Evolutionary conservation across 1,284 basidiomycete species (phyloP).

Genomic region (Chondrostereum purpureum): DNA sequence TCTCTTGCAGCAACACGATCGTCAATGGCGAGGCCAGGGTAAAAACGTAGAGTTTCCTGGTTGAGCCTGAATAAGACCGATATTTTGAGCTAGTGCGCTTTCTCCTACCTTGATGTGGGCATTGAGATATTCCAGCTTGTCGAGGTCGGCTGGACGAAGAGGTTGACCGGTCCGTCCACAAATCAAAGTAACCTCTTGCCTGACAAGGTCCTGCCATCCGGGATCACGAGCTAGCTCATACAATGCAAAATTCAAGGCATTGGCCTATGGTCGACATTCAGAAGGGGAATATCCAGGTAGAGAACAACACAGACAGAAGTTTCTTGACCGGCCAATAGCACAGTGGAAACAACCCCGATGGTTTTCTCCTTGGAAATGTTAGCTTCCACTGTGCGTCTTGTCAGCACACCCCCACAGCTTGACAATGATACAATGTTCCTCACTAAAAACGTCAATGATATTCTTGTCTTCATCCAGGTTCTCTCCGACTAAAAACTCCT

Average conservation of each 20-base stretch:
- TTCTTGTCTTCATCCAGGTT: no score
- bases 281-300: no score
- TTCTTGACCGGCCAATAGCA: constrained; percentile 17
- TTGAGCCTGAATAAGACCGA: constrained; percentile 2
- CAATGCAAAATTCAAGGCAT: constrained; percentile 12
- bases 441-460: no score
- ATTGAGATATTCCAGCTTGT: constrained; percentile 14
- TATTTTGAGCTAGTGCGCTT: background rate
- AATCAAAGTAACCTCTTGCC: constrained; percentile 11
- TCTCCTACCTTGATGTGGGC: constrained; percentile 10
- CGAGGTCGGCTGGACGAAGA: constrained; percentile 8
- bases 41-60: constrained; percentile 13
- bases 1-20: constrained; percentile 12
- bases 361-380: constrained; percentile 9
- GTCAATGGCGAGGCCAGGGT: constrained; percentile 13
- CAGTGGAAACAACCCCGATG: constrained; percentile 9
- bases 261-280: constrained; percentile 6
- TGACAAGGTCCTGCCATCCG: constrained; percentile 12
- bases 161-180: constrained; percentile 2
- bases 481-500: no score
- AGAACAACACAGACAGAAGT: constrained; percentile 15
- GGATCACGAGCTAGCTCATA: constrained; percentile 13
- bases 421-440: no score
- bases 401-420: no score
- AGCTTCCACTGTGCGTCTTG: constrained; percentile 3